phyloP scores from a whole-genome alignment of 345 rosid genomes.

The Citrus trifoliata region DNA sequence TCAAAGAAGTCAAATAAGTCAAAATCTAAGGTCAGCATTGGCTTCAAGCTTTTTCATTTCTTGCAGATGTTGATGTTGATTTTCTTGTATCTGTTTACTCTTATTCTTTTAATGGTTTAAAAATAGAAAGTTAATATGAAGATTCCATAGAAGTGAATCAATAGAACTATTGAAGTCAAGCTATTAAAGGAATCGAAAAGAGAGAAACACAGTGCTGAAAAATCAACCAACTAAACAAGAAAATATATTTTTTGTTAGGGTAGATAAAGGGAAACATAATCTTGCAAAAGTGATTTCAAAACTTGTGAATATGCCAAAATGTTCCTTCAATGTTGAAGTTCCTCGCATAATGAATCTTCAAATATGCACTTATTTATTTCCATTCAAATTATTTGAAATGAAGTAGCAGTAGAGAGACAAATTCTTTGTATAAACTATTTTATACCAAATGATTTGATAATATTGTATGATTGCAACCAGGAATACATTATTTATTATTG shows the following conservation, averaged over 20 bases:
- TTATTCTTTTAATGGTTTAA: not conserved
- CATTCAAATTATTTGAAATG: not conserved
- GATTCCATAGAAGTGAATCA: not conserved
- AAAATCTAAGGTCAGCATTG: constrained; percentile 31
- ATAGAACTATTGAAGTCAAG: not conserved
- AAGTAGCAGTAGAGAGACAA: too few species aligned
- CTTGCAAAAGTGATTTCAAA: not conserved
- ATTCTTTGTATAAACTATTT: too few species aligned
- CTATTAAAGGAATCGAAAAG: not conserved
- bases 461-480: too few species aligned
- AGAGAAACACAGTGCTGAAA: not conserved
- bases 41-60: not conserved
- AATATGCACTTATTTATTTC: not conserved
- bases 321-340: not conserved
- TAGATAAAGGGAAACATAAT: not conserved
- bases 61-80: not conserved
- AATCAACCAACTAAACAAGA: not conserved
- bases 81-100: not conserved
- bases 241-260: not conserved
- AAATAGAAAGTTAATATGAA: not conserved
- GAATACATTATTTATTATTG: too few species aligned
- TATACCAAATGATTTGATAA: too few species aligned
- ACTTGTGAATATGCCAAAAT: not conserved
- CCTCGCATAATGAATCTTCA: not conserved
- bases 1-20: constrained; percentile 24